Evolutionary conservation across 169 alveolate genomes (phyloP).

Genomic region (Cryptosporidium baileyi): DNA sequence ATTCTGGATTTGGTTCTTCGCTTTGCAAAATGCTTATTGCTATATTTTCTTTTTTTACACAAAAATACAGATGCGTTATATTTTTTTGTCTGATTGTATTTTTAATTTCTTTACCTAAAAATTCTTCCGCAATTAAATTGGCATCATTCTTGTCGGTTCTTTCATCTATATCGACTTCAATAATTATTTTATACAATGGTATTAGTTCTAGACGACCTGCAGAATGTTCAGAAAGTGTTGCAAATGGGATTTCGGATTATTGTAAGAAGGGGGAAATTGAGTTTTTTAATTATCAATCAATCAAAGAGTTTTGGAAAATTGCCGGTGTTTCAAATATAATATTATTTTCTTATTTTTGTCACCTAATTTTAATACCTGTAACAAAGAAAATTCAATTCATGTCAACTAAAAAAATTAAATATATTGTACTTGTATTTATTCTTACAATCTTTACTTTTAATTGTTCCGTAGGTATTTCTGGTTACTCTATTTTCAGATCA

Average conservation of each 20-base stretch:
- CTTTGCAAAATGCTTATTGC: neutral
- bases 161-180: constrained; percentile 42
- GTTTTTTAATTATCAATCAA: neutral
- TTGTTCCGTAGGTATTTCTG: constrained; percentile 50
- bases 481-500: constrained; percentile 28
- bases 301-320: constrained; percentile 23
- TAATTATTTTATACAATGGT: constrained; percentile 17
- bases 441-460: constrained; percentile 19
- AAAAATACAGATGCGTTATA: constrained; percentile 32
- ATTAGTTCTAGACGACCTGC: constrained; percentile 15
- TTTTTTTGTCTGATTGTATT: constrained; percentile 29
- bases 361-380: constrained; percentile 25
- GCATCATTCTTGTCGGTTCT: constrained; percentile 43
- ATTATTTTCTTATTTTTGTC: constrained; percentile 51
- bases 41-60: constrained; percentile 40
- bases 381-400: constrained; percentile 32
- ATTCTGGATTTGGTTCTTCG: neutral
- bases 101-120: constrained; percentile 37
- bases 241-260: constrained; percentile 5
- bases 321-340: constrained; percentile 32
- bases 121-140: constrained; percentile 40
- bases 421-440: constrained; percentile 22
- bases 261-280: constrained; percentile 26
- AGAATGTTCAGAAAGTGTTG: neutral
- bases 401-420: constrained; percentile 45